A percentile compares a stretch with the other conserved stretches of the same genome.
These are phyloP conservation scores for Sugiyamaella smithiae DNA, from an alignment of 805 yeast genomes.

Conservation along the genomic window DNA sequence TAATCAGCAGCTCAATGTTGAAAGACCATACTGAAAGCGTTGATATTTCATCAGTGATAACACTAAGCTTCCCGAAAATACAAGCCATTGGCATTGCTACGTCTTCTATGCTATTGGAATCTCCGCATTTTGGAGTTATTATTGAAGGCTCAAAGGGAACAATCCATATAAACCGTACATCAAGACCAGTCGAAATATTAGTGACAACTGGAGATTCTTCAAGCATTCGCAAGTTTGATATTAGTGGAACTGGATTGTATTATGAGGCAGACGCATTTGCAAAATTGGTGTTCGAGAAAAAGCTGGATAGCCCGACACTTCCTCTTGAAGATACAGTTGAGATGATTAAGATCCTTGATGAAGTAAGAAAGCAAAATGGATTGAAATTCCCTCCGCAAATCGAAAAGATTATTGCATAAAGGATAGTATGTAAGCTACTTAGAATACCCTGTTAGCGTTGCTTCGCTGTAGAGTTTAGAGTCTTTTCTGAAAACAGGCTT, in stretches of 20 bases:
- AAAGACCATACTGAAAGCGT: constrained; percentile 19
- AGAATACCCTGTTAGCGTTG: neutral
- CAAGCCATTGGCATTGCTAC: constrained; percentile 19
- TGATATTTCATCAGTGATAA: constrained; percentile 19
- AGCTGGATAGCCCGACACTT: neutral
- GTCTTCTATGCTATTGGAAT: constrained; percentile 6
- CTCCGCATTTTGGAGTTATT: constrained; percentile 7
- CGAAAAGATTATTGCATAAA: neutral
- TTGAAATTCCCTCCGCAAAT: neutral
- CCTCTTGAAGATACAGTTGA: neutral
- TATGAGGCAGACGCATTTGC: constrained; percentile 4
- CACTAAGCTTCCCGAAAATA: constrained; percentile 19
- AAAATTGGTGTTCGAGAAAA: neutral
- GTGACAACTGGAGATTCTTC: neutral
- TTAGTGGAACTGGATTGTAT: constrained; percentile 3
- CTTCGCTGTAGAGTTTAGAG: constrained; percentile 2
- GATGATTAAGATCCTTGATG: neutral
- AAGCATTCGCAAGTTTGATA: neutral
- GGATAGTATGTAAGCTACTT: neutral
- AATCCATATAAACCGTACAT: constrained; percentile 5
- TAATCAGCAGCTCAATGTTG: constrained; percentile 13
- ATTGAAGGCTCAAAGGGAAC: constrained; percentile 19
- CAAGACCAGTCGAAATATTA: neutral
- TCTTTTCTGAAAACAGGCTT: constrained; percentile 26
- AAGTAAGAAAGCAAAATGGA: neutral